These are phyloP conservation scores for Aspergillus puulaauensis DNA, from an alignment of 2,329 filamentous ascomycete species.

Conservation along the genomic window DNA sequence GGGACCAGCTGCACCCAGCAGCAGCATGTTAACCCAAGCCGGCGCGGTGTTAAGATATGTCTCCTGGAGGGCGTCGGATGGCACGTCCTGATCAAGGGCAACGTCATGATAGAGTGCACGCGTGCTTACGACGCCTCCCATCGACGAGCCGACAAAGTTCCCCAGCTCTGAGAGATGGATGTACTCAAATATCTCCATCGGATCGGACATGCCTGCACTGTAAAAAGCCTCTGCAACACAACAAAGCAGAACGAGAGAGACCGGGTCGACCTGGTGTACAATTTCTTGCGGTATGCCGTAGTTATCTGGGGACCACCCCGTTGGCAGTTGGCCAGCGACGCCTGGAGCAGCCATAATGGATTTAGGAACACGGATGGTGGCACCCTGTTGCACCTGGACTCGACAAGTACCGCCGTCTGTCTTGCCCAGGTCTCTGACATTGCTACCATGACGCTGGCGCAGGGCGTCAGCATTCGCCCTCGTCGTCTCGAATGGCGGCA, in stretches of 20 bases:
- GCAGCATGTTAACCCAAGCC: conserved; percentile 97
- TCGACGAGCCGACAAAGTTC: conserved; percentile 93
- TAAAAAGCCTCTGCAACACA: conserved; percentile 85
- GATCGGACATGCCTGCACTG: conserved; percentile 88
- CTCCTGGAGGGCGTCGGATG: conserved; percentile 96
- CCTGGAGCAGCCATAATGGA: not conserved
- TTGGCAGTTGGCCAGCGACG: conserved; percentile 90
- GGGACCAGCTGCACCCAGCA: conserved; percentile 88
- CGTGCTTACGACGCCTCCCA: conserved; percentile 84
- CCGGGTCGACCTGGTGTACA: conserved; percentile 89
- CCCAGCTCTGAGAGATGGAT: conserved; percentile 93
- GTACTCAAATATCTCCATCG: conserved; percentile 99
- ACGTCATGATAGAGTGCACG: conserved; percentile 95
- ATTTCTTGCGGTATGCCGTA: conserved; percentile 96
- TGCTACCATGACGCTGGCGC: not conserved
- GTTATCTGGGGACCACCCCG: conserved; percentile 89
- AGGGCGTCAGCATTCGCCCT: not conserved
- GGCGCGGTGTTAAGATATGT: conserved; percentile 99
- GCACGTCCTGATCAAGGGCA: conserved; percentile 87
- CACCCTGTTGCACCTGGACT: conserved; percentile 88
- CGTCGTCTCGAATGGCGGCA: conserved; percentile 68
- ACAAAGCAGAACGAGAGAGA: conserved; percentile 90
- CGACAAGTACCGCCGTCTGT: conserved; percentile 42
- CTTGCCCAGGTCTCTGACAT: not conserved
- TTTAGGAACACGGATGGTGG: conserved; percentile 60